A percentile compares a stretch with the other conserved stretches of the same genome.
Conservation (phyloP, 176 grass and related monocot genomes). For the Triticum dicoccoides region DNA sequence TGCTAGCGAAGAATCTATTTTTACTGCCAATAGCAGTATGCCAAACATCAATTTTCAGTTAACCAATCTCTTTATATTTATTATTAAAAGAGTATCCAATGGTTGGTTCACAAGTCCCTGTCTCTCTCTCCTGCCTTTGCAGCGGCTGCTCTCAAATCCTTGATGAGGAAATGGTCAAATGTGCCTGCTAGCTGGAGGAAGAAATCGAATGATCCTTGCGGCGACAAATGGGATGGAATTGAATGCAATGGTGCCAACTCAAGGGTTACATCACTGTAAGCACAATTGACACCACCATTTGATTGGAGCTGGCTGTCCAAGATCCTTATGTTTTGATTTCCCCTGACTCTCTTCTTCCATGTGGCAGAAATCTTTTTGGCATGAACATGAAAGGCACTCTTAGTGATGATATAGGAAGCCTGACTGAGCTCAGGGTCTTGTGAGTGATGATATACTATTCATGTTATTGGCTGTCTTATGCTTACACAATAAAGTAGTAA, state of each 20-base stretch:
- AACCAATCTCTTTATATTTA: neutral
- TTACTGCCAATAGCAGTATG: neutral
- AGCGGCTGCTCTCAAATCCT: slow-evolving; percentile 51
- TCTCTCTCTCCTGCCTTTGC: neutral
- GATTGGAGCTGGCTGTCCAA: neutral
- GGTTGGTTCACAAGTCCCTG: neutral
- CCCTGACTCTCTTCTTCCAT: neutral
- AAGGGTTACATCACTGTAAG: slow-evolving; percentile 66
- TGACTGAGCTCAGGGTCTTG: slow-evolving; percentile 50
- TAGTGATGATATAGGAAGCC: slow-evolving; percentile 50
- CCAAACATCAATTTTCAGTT: neutral
- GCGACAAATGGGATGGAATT: slow-evolving; percentile 53
- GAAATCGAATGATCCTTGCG: slow-evolving; percentile 59
- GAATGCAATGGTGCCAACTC: slow-evolving; percentile 30
- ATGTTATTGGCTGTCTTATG: neutral
- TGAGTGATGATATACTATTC: slow-evolving; percentile 21
- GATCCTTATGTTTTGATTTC: slow-evolving; percentile 8
- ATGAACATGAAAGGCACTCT: slow-evolving; percentile 59
- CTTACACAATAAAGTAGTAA: neutral
- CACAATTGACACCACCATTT: neutral
- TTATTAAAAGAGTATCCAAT: neutral
- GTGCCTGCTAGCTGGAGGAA: slow-evolving; percentile 53
- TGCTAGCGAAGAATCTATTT: neutral
- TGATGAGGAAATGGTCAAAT: slow-evolving; percentile 65
- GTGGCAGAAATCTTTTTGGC: slow-evolving; percentile 56